Conservation (phyloP, 2,329 filamentous ascomycete species). For the Neofusicoccum sp. region DNA sequence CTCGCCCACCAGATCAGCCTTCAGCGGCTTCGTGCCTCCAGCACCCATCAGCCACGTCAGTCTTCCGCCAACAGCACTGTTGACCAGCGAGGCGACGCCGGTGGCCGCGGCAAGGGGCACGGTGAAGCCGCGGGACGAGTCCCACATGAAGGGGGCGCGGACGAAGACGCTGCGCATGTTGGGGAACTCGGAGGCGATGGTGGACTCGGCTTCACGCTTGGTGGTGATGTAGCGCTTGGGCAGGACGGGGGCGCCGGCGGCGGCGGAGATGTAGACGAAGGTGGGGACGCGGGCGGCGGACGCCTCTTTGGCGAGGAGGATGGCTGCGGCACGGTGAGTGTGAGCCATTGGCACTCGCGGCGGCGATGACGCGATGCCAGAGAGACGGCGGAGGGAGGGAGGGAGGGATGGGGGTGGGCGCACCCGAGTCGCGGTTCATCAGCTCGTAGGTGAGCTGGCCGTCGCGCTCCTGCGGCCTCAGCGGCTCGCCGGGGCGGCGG, state of each 20-base stretch:
- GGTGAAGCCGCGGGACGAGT: conserved; percentile 78
- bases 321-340: conserved; percentile 52
- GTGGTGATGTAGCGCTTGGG: conserved; percentile 85
- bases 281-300: conserved; percentile 63
- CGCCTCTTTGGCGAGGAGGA: conserved; percentile 79
- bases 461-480: conserved; percentile 67
- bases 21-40: conserved; percentile 81
- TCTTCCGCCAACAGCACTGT: conserved; percentile 73
- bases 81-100: conserved; percentile 74
- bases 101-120: conserved; percentile 80
- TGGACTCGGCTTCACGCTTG: conserved; percentile 85
- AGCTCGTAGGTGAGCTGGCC: conserved; percentile 91
- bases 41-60: conserved; percentile 78
- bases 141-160: conserved; percentile 86
- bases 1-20: conserved; percentile 84
- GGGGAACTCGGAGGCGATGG: conserved; percentile 73
- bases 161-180: conserved; percentile 79
- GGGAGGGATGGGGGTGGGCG: neutral
- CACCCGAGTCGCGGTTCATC: conserved; percentile 86
- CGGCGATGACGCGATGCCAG: neutral
- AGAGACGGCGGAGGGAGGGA: too few relatives aligned
- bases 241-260: conserved; percentile 80
- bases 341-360: neutral
- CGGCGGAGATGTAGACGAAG: conserved; percentile 89
- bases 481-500: conserved; percentile 57